These are phyloP conservation scores for Colletotrichum magnum DNA, from an alignment of 2,329 filamentous ascomycete genomes.

Conservation along the genomic window DNA sequence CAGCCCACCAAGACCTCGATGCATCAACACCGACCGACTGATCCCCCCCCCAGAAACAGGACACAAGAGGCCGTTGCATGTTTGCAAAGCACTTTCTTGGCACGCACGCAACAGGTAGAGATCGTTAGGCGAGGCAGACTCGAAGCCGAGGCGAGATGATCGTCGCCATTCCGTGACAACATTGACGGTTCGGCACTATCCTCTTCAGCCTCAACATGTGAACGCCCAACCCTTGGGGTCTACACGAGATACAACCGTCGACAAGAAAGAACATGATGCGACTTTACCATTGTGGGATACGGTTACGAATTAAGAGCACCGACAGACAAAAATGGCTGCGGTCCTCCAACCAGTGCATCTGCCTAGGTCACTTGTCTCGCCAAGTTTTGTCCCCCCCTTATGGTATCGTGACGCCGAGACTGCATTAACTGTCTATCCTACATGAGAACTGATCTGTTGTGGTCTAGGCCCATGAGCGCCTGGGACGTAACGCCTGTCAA, in stretches of 20 bases:
- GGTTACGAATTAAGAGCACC: too few species aligned
- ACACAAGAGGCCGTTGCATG: conserved; percentile 5
- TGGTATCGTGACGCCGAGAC: too few species aligned
- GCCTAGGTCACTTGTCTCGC: too few species aligned
- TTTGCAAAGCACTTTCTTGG: conserved; percentile 11
- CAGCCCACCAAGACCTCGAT: conserved; percentile 11
- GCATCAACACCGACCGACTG: not conserved
- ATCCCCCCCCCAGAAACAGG: not conserved
- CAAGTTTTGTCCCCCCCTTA: too few species aligned
- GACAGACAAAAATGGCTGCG: too few species aligned
- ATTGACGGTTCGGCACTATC: not conserved
- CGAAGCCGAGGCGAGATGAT: not conserved
- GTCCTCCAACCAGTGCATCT: too few species aligned
- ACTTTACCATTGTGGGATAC: not conserved
- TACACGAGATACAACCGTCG: not conserved
- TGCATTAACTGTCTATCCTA: too few species aligned
- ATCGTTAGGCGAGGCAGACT: conserved; percentile 21
- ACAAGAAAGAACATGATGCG: not conserved
- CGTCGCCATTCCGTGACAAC: conserved; percentile 2
- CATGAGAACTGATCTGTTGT: too few species aligned
- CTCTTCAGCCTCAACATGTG: conserved; percentile 3
- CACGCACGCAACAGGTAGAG: not conserved
- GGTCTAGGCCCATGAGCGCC: too few species aligned
- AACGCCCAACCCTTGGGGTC: not conserved
- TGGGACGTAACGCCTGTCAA: too few species aligned